Percentiles rank a stretch among this genome's conserved stretches.
Conservation (phyloP, 208 protist species). For the Porcisia deanei region DNA sequence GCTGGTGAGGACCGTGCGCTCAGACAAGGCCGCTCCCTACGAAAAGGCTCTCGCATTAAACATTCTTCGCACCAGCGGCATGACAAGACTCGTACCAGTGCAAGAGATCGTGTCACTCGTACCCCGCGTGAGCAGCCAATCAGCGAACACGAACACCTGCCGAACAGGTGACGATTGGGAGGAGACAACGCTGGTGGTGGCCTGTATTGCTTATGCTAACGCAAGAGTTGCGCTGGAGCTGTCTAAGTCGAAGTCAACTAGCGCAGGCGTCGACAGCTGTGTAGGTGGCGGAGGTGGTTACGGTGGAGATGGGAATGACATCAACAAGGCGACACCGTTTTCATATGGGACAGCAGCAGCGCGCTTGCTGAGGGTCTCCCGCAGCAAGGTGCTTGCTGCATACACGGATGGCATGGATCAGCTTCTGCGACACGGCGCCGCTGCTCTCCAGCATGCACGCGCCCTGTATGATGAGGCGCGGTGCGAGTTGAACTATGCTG, state of each 20-base stretch:
- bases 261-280: neutral
- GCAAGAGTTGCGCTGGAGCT: conserved; percentile 13
- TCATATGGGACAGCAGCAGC: neutral
- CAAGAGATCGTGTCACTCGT: conserved; percentile 17
- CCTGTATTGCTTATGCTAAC: conserved; percentile 24
- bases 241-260: neutral
- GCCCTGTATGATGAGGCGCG: conserved; percentile 17
- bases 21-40: conserved; percentile 12
- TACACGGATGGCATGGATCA: conserved; percentile 33
- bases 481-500: conserved; percentile 23
- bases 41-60: conserved; percentile 36
- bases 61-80: conserved; percentile 21
- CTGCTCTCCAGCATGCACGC: conserved; percentile 15
- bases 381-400: conserved; percentile 23
- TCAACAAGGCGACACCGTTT: neutral
- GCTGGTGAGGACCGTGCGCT: conserved; percentile 17
- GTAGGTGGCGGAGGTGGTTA: neutral
- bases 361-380: neutral
- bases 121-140: neutral
- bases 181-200: conserved; percentile 8
- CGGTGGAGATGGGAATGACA: conserved; percentile 2
- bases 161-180: conserved; percentile 11
- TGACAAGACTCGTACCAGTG: conserved; percentile 12
- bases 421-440: conserved; percentile 23
- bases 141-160: neutral